These are phyloP conservation scores for Beauveria sp. DNA, from an alignment of 2,329 filamentous ascomycete genomes.

Conservation along the genomic window DNA sequence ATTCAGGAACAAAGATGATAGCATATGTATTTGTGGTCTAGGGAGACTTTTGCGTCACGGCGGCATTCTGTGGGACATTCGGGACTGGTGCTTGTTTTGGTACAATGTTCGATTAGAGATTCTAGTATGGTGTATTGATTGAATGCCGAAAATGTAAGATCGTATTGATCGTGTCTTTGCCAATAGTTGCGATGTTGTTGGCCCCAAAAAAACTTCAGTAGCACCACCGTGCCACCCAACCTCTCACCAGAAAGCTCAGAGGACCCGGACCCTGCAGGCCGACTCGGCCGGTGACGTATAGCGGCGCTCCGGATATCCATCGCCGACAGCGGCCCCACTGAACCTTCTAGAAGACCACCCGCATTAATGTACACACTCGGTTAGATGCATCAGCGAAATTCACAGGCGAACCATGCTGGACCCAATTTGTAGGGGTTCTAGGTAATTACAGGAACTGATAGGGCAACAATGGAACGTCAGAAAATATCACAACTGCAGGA, in stretches of 20 bases:
- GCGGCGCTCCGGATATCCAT: background rate
- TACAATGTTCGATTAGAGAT: too few species aligned
- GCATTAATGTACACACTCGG: slow-evolving; percentile 29
- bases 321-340: slow-evolving; percentile 27
- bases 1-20: background rate
- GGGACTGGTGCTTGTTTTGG: background rate
- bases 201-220: background rate
- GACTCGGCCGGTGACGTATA: slow-evolving; percentile 2
- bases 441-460: slow-evolving; percentile 1
- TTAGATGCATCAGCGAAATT: slow-evolving; percentile 15
- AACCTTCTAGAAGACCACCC: slow-evolving; percentile 36
- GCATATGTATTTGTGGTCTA: background rate
- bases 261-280: background rate
- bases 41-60: too few species aligned
- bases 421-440: slow-evolving; percentile 8
- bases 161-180: background rate
- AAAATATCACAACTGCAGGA: background rate
- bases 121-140: background rate
- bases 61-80: background rate
- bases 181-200: background rate
- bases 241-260: background rate
- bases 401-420: background rate
- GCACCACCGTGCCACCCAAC: too few species aligned
- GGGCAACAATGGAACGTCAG: background rate
- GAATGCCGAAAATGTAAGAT: background rate